Evolutionary conservation across 331 rosid species (phyloP).

Genomic region (Malus hybrid): DNA sequence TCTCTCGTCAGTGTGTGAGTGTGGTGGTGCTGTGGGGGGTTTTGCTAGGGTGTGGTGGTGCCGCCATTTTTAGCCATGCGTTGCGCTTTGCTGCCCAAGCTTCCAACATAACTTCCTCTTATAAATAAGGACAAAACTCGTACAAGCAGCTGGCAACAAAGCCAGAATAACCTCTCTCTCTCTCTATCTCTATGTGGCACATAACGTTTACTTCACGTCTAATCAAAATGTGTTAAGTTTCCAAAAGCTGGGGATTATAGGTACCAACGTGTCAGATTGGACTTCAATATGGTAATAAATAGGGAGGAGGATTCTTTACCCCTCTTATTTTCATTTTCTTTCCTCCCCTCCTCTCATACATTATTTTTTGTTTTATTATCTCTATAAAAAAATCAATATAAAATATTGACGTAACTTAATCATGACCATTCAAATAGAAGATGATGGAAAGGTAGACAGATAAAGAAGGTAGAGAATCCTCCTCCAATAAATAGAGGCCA

Average conservation of each 20-base stretch:
- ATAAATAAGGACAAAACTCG: conserved; percentile 13
- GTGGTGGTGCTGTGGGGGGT: not conserved
- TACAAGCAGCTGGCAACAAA: not conserved
- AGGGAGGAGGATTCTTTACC: no score
- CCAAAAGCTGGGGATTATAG: not conserved
- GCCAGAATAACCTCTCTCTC: not conserved
- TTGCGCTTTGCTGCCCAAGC: conserved; percentile 24
- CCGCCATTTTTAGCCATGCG: conserved; percentile 27
- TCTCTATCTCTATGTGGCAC: not conserved
- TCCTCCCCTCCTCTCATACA: no score
- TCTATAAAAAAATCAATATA: no score
- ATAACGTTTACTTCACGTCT: conserved; percentile 8
- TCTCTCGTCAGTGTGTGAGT: not conserved
- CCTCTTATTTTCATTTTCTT: no score
- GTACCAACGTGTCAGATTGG: not conserved
- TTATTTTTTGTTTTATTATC: no score
- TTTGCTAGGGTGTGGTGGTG: conserved; percentile 18
- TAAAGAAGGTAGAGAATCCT: no score
- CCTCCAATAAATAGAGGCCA: no score
- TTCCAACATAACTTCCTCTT: conserved; percentile 25
- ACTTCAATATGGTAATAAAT: not conserved
- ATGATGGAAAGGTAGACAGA: no score
- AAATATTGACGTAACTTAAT: no score
- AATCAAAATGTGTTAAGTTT: not conserved
- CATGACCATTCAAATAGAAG: no score